These are phyloP conservation scores for Ceratobasidium sp. DNA, from an alignment of 1,284 basidiomycete genomes.

Conservation along the genomic window DNA sequence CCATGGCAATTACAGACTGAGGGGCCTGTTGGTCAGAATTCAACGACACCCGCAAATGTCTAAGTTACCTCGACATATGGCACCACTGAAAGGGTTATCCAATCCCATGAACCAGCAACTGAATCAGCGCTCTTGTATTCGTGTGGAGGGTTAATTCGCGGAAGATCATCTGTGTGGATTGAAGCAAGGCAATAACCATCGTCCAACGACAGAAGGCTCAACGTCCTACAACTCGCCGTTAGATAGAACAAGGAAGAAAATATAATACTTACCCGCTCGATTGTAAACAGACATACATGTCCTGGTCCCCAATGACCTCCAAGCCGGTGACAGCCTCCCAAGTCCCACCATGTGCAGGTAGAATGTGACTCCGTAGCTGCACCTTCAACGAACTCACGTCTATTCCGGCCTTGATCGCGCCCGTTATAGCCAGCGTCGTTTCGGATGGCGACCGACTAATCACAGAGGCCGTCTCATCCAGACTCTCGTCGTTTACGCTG, in stretches of 20 bases:
- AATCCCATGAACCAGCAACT: conserved; percentile 40
- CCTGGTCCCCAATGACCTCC: conserved; percentile 60
- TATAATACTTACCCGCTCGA: conserved; percentile 65
- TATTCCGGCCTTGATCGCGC: background rate
- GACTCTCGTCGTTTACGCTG: conserved; percentile 3
- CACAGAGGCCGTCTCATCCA: conserved; percentile 28
- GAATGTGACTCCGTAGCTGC: conserved; percentile 64
- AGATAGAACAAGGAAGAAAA: background rate
- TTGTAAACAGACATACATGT: conserved; percentile 67
- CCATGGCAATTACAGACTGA: conserved; percentile 46
- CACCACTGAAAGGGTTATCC: conserved; percentile 45
- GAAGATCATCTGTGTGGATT: conserved; percentile 52
- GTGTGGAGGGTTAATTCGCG: conserved; percentile 47
- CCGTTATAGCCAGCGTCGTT: conserved; percentile 27
- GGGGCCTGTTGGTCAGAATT: background rate
- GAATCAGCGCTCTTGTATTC: conserved; percentile 46
- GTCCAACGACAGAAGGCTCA: conserved; percentile 50
- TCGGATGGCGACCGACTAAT: conserved; percentile 16
- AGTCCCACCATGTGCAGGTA: conserved; percentile 63
- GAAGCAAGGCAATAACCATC: conserved; percentile 54
- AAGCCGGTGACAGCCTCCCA: conserved; percentile 63
- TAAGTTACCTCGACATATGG: conserved; percentile 44
- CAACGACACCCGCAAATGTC: background rate
- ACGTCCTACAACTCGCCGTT: conserved; percentile 30
- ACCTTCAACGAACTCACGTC: conserved; percentile 53